These are phyloP conservation scores for Gaultheria prostrata DNA, from an alignment of 148 eudicot genomes.

Conservation along the genomic window DNA sequence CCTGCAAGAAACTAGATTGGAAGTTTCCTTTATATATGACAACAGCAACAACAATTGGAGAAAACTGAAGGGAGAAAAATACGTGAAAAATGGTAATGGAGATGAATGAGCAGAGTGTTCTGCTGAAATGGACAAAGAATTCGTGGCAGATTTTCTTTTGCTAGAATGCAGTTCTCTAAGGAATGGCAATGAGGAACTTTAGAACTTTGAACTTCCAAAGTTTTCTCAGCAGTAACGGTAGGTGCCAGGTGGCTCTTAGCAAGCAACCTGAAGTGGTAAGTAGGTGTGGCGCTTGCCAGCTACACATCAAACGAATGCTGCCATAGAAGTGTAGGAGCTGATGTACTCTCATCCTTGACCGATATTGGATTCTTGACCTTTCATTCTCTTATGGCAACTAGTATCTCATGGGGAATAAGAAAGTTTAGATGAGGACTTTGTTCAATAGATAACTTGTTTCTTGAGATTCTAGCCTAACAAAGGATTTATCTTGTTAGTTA, in stretches of 20 bases:
- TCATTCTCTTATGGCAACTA: background rate
- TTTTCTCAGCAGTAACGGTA: background rate
- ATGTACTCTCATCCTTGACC: background rate
- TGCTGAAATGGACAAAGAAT: background rate
- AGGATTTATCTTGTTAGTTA: too few species aligned
- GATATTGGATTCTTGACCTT: background rate
- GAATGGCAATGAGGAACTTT: background rate
- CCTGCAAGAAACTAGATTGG: slow-evolving; percentile 67
- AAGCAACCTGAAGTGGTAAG: background rate
- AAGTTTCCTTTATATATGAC: slow-evolving; percentile 34
- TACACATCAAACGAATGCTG: background rate
- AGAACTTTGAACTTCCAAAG: background rate
- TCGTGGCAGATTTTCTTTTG: background rate
- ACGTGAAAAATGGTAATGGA: background rate
- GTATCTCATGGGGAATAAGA: background rate
- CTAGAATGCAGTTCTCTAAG: background rate
- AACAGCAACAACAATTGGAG: background rate
- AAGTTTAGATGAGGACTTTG: background rate
- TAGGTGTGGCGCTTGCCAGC: background rate
- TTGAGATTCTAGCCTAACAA: background rate
- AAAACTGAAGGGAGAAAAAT: background rate
- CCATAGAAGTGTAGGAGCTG: background rate
- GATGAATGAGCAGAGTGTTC: background rate
- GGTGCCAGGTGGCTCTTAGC: background rate
- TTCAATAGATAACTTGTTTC: too few species aligned